Percentiles rank a stretch among this genome's conserved stretches.
These are phyloP conservation scores for Takakia lepidozioides DNA, from an alignment of 225 moss, liverwort and hornwort species.

Conservation along the genomic window DNA sequence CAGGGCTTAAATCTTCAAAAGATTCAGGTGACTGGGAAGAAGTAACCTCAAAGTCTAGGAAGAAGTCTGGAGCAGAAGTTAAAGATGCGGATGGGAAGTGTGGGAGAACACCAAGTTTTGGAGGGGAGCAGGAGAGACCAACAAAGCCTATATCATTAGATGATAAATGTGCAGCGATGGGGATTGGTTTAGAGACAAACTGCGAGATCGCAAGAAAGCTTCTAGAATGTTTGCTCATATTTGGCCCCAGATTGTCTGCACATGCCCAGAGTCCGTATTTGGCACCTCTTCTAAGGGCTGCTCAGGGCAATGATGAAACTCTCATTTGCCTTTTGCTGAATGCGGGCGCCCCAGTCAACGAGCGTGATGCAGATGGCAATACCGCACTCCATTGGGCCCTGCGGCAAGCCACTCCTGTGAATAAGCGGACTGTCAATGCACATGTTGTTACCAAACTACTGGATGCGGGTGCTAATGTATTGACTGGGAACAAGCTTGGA, in stretches of 20 bases:
- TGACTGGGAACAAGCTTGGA: conserved; percentile 86
- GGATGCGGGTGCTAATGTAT: conserved; percentile 78
- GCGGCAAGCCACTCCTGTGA: conserved; percentile 90
- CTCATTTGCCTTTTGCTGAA: conserved; percentile 66
- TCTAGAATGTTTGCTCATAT: conserved; percentile 84
- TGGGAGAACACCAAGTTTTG: conserved; percentile 67
- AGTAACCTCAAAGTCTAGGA: conserved; percentile 73
- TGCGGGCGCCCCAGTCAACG: conserved; percentile 76
- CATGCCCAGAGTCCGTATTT: conserved; percentile 85
- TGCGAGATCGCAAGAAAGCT: conserved; percentile 88
- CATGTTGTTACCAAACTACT: conserved; percentile 79
- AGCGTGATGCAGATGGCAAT: conserved; percentile 82
- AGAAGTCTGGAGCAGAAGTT: conserved; percentile 34
- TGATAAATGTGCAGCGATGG: conserved; percentile 24
- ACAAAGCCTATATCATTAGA: conserved; percentile 26
- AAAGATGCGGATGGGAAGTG: conserved; percentile 40
- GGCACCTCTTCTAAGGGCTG: conserved; percentile 82
- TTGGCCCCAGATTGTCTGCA: conserved; percentile 75
- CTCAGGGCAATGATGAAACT: conserved; percentile 80
- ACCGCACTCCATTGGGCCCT: conserved; percentile 93
- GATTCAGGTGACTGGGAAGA: conserved; percentile 90
- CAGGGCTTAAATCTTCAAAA: conserved; percentile 61
- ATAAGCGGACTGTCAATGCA: conserved; percentile 82
- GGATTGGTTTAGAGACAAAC: conserved; percentile 67
- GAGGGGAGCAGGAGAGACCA: conserved; percentile 56